Base-by-base conservation (phyloP, 2,329 filamentous ascomycete genomes). In the Epichloe festucae region DNA sequence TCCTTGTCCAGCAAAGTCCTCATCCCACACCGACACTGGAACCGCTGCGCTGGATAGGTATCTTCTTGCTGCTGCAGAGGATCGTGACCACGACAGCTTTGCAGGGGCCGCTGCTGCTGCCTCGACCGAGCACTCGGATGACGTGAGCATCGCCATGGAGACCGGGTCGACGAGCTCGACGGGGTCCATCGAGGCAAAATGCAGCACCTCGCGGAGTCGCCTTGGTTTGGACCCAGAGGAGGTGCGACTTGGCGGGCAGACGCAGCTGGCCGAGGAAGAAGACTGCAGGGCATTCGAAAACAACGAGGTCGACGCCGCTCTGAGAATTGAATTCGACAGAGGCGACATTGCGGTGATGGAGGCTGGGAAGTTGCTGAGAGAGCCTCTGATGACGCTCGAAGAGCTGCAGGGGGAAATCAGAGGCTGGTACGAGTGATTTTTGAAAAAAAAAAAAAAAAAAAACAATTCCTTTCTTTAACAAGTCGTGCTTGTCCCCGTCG, bases 311-410 rank as follows among this genome's bases (percentile, higher is more conserved):
- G 27, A 31, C 8, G 2, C 8, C 27, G 27, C 27, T 0, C 27
- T 31, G 27, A 31, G 27, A 31, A 11, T 31, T 1, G 27, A 31
- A 31, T 31, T 31, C 0, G 27, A 31, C 27, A 4, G 10, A 10
- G 27, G 27, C 27, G 27, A 11, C 27, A 31, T 31, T 11, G 27
- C 27, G 3, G 48, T 34, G 23, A 36, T 46, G 5, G 43, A 54
- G 21, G 31, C 45, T 6, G 36, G 19, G 1, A 40, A 38, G 21
- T n/a, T 52, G 6, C 15, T 48, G 11, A 36, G 14, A 15, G 44
- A 55, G 44, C 47, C 52, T 7, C 21, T 51, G 34, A 56, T 54
- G 53, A 53, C 50, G 4, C 38, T 53, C 35, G 14, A 52, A 4
- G 48, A 54, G 45, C 42, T 54, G 7, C 48, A 56, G 3, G 48